Evolutionary conservation across 331 rosid species (phyloP).

Genomic region (Pyracantha coccinea): DNA sequence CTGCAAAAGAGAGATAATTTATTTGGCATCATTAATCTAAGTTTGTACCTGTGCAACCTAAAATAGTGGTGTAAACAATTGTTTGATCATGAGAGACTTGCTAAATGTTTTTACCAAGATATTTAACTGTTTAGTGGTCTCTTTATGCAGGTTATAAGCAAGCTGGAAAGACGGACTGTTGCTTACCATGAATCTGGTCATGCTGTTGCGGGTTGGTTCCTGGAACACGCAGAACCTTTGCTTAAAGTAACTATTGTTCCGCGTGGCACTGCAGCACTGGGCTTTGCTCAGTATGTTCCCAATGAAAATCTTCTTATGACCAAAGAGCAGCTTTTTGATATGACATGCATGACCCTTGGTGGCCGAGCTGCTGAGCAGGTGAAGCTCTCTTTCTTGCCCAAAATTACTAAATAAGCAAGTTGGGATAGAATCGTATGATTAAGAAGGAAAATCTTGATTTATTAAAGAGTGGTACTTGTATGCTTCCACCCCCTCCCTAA

Average conservation of each 20-base stretch:
- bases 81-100: background rate
- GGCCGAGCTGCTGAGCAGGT: conserved; percentile 99
- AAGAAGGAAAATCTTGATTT: background rate
- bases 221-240: conserved; percentile 78
- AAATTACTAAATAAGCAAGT: background rate
- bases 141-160: conserved; percentile 66
- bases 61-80: background rate
- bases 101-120: background rate
- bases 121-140: background rate
- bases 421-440: background rate
- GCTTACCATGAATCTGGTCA: conserved; percentile 97
- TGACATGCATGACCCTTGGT: conserved; percentile 94
- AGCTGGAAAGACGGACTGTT: conserved; percentile 77
- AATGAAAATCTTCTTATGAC: conserved; percentile 87
- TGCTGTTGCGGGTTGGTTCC: conserved; percentile 92
- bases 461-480: background rate
- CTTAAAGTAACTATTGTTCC: conserved; percentile 89
- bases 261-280: conserved; percentile 88
- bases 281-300: conserved; percentile 91
- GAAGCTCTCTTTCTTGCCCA: background rate
- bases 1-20: background rate
- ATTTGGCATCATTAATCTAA: background rate
- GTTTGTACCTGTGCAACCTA: background rate
- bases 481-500: background rate
- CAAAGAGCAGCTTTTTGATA: conserved; percentile 83